Evolutionary conservation across 768 basidiomycete genomes (phyloP).

Genomic region (Podaxis carcinomalis): DNA sequence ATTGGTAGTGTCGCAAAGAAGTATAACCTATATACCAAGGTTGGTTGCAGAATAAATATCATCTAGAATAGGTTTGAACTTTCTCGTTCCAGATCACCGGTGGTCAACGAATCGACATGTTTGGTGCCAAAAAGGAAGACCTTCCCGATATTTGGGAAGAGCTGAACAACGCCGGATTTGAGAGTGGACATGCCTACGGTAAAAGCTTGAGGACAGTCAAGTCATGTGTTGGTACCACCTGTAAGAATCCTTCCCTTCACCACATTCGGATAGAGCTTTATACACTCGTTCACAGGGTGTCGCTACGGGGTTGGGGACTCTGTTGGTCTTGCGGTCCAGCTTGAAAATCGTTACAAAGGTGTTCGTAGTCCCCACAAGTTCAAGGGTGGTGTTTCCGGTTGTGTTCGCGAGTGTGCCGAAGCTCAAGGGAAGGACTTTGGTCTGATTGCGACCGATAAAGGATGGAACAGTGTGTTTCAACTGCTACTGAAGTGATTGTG

Average conservation of each 20-base stretch:
- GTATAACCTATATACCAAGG: constrained; percentile 60
- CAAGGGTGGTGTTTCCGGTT: constrained; percentile 75
- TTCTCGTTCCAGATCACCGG: constrained; percentile 16
- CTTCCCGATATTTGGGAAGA: constrained; percentile 66
- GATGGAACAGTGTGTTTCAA: constrained; percentile 54
- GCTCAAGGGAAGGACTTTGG: constrained; percentile 71
- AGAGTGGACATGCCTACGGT: constrained; percentile 75
- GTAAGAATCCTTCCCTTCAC: constrained; percentile 14
- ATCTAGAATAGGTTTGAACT: background rate
- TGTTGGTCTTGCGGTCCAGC: constrained; percentile 65
- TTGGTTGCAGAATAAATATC: constrained; percentile 14
- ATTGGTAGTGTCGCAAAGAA: constrained; percentile 66
- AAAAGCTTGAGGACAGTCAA: constrained; percentile 70
- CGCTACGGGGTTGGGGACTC: constrained; percentile 73
- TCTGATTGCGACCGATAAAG: constrained; percentile 72
- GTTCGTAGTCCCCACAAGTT: constrained; percentile 69
- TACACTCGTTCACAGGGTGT: constrained; percentile 34
- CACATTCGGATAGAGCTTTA: background rate
- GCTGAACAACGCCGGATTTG: constrained; percentile 61
- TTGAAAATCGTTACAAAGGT: constrained; percentile 72
- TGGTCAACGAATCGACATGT: constrained; percentile 64
- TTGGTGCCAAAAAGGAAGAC: constrained; percentile 67
- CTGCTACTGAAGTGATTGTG: background rate
- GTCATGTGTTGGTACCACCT: constrained; percentile 69
- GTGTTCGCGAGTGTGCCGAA: constrained; percentile 74